Evolutionary conservation across 176 grass and related monocot genomes (phyloP).

Genomic region (Olyra latifolia): DNA sequence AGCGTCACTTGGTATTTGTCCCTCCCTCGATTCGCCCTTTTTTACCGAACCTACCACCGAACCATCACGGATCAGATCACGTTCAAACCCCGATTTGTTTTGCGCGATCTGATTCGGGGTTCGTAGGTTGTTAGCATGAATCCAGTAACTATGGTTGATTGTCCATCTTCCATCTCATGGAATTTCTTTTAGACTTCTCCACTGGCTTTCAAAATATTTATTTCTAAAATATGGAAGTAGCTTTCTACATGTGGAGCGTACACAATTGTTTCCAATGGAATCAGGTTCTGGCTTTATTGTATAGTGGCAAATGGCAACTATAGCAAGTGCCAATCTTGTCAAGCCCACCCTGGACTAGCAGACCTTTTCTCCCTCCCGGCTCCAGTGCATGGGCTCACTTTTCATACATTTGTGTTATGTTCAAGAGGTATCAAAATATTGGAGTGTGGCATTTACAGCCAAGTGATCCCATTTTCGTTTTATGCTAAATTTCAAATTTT

Average conservation of each 20-base stretch:
- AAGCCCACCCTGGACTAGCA: background rate
- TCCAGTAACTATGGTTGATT: too few species aligned
- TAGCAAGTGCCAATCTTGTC: background rate
- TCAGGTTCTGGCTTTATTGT: constrained; percentile 7
- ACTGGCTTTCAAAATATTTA: background rate
- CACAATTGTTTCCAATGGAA: background rate
- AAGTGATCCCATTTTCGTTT: background rate
- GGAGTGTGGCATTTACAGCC: background rate
- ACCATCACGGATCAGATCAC: too few species aligned
- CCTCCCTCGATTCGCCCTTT: too few species aligned
- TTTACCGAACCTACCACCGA: too few species aligned
- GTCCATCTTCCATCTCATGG: background rate
- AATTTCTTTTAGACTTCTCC: background rate
- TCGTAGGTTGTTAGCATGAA: too few species aligned
- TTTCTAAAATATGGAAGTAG: background rate
- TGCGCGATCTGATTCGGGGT: too few species aligned
- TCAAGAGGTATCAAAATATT: background rate
- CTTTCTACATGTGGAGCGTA: background rate
- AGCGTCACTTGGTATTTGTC: too few species aligned
- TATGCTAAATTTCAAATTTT: background rate
- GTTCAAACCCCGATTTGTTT: too few species aligned
- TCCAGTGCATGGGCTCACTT: background rate
- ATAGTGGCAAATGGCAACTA: background rate
- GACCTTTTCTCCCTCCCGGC: background rate
- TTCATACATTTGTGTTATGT: background rate